Base-by-base conservation (phyloP, 345 rosid genomes). In the Arabidopsis arenosa region DNA sequence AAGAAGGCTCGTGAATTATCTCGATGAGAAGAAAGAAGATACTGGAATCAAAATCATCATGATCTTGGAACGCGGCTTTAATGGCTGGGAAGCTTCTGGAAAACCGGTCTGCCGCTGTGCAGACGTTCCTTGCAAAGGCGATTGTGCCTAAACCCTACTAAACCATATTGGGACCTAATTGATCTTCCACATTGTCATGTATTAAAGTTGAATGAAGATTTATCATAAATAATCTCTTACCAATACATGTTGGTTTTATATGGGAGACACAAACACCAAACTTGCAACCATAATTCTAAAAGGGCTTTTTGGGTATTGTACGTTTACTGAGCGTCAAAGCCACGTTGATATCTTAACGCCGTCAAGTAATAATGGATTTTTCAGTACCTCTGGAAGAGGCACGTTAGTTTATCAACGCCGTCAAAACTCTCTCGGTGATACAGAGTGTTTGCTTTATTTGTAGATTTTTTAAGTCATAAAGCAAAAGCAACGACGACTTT, bases 71-170 rank as follows among this genome's bases (percentile, higher is more conserved):
- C 89, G 87, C 0, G 98, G 97, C 73, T 93, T 86, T 80, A 92
- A 92, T 65, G 97, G 93, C 21, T 92, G 97, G 97, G 92, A 87
- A 85, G 86, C 95, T 77, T 83, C 97, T 62, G 97, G 97, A 9
- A 84, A 75, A 79, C 96, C 97, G 14, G 86, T 89, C 63, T 94
- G 98, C 65, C 92, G 82, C 67, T 94, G 97, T 83, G 81, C 79
- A 4, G 87, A 85, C 2, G 9, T 74, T 49, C 90, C 96, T 3
- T 94, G 97, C 75, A 89, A 89, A 81, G 87, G 73, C 10, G 84
- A 78, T 47, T 65, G 69, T 68, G 63, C 79, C 17, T 75, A 70
- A 78, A 26, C 40, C 26, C 1, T 51, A 51, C 7, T 23, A 4
- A 59, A 66, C 11, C 15, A 40, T 26, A 40, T 28, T 69, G 2